A percentile compares a stretch with the other conserved stretches of the same genome.
Conservation (phyloP, 2,329 filamentous ascomycete genomes). For the Xylaria arbuscula region DNA sequence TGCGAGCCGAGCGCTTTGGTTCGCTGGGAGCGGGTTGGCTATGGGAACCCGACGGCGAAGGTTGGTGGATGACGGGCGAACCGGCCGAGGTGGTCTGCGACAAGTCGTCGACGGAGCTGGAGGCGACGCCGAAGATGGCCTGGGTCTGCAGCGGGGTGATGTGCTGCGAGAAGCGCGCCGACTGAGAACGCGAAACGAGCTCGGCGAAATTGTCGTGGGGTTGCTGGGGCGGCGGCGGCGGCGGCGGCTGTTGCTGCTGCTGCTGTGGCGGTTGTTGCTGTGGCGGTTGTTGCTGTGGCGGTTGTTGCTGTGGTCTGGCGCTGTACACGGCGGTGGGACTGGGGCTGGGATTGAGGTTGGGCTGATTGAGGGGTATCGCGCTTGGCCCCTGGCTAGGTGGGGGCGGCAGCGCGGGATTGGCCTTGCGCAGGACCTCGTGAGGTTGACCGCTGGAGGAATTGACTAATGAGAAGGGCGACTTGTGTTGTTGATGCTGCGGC, state of each 20-base stretch:
- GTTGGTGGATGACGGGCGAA: constrained; percentile 44
- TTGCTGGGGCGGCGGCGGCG: constrained; percentile 46
- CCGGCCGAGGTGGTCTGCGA: constrained; percentile 46
- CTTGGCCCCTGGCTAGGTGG: constrained; percentile 40
- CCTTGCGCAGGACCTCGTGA: constrained; percentile 42
- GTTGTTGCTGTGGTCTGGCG: constrained; percentile 8
- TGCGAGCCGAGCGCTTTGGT: constrained; percentile 62
- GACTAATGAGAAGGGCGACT: constrained; percentile 42
- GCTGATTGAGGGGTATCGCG: constrained; percentile 55
- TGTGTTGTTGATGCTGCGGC: constrained; percentile 40
- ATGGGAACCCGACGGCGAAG: constrained; percentile 40
- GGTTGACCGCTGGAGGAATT: constrained; percentile 44
- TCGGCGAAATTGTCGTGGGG: constrained; percentile 59
- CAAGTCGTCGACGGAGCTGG: constrained; percentile 58
- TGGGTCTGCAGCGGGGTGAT: constrained; percentile 51
- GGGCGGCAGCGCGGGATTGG: constrained; percentile 46
- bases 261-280: constrained; percentile 31
- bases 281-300: neutral
- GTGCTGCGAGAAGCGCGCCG: constrained; percentile 59
- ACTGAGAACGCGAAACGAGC: constrained; percentile 63
- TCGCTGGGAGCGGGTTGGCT: constrained; percentile 52
- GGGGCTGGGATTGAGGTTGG: constrained; percentile 48
- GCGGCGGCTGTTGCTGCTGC: neutral
- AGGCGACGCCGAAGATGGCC: constrained; percentile 52
- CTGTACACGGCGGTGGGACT: constrained; percentile 38